Evolutionary conservation across 768 basidiomycete species (phyloP).

Genomic region (Phlegmacium glaucopus): DNA sequence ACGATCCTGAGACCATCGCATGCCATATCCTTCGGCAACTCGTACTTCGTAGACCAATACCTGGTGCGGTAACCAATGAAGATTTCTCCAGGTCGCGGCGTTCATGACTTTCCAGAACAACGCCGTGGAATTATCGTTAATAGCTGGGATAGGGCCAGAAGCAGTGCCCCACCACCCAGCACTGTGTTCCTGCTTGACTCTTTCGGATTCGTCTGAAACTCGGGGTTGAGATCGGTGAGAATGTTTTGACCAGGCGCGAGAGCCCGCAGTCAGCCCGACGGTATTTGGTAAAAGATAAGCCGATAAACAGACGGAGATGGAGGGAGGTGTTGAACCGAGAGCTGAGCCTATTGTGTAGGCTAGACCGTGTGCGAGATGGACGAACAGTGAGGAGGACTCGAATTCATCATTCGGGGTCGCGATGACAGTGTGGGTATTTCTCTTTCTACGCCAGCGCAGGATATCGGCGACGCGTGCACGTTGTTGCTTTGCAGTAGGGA

Average conservation of each 20-base stretch:
- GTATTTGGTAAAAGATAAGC: conserved; percentile 51
- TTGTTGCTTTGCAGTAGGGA: conserved; percentile 33
- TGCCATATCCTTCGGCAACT: conserved; percentile 59
- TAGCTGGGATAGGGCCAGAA: conserved; percentile 45
- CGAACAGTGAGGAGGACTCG: conserved; percentile 30
- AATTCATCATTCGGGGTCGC: conserved; percentile 10
- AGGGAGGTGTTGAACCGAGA: conserved; percentile 46
- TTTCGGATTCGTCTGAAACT: conserved; percentile 6
- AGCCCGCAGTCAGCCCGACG: conserved; percentile 51
- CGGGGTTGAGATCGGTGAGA: conserved; percentile 46
- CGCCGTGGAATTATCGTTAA: conserved; percentile 49
- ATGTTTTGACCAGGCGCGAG: conserved; percentile 68
- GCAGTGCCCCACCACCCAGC: conserved; percentile 60
- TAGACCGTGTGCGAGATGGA: conserved; percentile 47
- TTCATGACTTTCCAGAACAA: conserved; percentile 55
- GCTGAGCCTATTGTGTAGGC: conserved; percentile 63
- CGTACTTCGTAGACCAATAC: conserved; percentile 61
- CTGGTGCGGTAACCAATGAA: conserved; percentile 64
- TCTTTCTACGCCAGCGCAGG: conserved; percentile 3
- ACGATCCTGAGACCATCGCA: conserved; percentile 59
- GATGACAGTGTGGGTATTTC: not conserved
- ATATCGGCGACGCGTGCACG: conserved; percentile 31
- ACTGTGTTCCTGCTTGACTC: conserved; percentile 11
- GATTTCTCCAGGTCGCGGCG: conserved; percentile 54
- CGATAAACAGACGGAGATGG: conserved; percentile 42